A percentile compares a stretch with the other conserved stretches of the same genome.
Evolutionary conservation across 2,329 filamentous ascomycete species (phyloP).

Genomic region (Hypocrella siamensis): DNA sequence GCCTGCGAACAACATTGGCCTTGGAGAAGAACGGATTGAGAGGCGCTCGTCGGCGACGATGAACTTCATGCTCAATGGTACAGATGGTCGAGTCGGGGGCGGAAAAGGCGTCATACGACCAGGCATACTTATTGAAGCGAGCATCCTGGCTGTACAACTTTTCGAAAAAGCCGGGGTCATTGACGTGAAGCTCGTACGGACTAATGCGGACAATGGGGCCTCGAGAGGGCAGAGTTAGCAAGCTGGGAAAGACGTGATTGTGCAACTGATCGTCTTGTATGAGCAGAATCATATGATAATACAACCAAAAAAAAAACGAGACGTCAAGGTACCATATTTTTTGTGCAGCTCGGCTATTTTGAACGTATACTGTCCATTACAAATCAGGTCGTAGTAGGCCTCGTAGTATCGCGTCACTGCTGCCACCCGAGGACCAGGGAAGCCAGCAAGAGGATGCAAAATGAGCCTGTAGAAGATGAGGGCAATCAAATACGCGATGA

Average conservation of each 20-base stretch:
- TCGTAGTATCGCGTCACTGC: slow-evolving; percentile 14
- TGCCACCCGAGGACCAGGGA: slow-evolving; percentile 15
- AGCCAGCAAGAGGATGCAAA: slow-evolving; percentile 8
- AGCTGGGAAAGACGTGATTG: not conserved
- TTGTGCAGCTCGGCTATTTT: not conserved
- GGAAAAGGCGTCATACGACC: slow-evolving; percentile 1
- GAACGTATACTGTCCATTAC: slow-evolving; percentile 6
- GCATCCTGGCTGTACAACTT: slow-evolving; percentile 4
- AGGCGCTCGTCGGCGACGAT: slow-evolving; percentile 1
- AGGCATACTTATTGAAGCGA: slow-evolving; percentile 2
- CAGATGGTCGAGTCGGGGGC: not conserved
- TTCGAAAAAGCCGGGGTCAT: slow-evolving; percentile 9
- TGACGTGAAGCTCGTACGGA: slow-evolving; percentile 9
- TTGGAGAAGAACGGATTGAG: slow-evolving; percentile 5
- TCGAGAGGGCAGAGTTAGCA: slow-evolving; percentile 13
- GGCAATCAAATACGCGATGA: not conserved
- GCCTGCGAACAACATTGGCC: slow-evolving; percentile 4
- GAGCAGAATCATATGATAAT: too few species aligned
- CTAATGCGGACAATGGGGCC: slow-evolving; percentile 11
- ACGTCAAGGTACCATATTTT: not conserved
- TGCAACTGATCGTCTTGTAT: too few species aligned
- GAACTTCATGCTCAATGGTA: not conserved
- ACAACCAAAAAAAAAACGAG: not conserved
- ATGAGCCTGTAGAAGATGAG: slow-evolving; percentile 1
- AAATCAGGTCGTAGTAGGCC: slow-evolving; percentile 13